Evolutionary conservation across 352 stramenopile species (phyloP).

Genomic region (Pythium vanterpoolii): DNA sequence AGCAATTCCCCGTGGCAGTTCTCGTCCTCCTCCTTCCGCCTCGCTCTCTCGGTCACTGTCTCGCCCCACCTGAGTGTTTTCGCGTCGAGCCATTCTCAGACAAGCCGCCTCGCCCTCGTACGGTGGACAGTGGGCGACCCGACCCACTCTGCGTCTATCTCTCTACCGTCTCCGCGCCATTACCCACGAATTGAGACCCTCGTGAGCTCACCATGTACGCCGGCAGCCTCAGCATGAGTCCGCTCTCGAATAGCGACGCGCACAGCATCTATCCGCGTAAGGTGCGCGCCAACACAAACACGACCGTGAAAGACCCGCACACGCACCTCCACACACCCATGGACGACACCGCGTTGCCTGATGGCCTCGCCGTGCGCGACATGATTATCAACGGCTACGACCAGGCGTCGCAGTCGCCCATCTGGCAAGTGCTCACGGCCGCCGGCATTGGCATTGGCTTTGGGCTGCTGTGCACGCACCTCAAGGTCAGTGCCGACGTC

Average conservation of each 20-base stretch:
- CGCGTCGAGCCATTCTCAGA: constrained; percentile 3
- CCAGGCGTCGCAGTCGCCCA: constrained; percentile 36
- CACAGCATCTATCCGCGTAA: constrained; percentile 18
- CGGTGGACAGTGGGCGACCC: not conserved
- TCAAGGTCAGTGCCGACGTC: constrained; percentile 31
- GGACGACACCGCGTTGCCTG: constrained; percentile 18
- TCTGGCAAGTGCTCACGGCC: constrained; percentile 46
- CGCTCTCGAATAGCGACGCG: constrained; percentile 14
- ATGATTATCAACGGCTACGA: constrained; percentile 54
- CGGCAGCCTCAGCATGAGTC: constrained; percentile 13
- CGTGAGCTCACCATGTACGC: constrained; percentile 4
- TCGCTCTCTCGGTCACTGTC: not conserved
- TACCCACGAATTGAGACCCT: not conserved
- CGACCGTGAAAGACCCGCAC: constrained; percentile 10
- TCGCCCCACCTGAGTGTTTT: not conserved
- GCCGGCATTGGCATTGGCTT: constrained; percentile 45
- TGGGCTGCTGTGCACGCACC: constrained; percentile 44
- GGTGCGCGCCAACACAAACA: constrained; percentile 4
- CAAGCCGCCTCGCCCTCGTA: not conserved
- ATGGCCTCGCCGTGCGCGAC: constrained; percentile 37
- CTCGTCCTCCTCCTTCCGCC: not conserved
- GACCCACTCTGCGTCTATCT: not conserved
- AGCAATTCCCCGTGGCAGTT: not conserved
- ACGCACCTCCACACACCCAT: constrained; percentile 6
- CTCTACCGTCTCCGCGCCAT: not conserved